Base-by-base conservation (phyloP, 352 stramenopile species). In the Phytophthora pisi region DNA sequence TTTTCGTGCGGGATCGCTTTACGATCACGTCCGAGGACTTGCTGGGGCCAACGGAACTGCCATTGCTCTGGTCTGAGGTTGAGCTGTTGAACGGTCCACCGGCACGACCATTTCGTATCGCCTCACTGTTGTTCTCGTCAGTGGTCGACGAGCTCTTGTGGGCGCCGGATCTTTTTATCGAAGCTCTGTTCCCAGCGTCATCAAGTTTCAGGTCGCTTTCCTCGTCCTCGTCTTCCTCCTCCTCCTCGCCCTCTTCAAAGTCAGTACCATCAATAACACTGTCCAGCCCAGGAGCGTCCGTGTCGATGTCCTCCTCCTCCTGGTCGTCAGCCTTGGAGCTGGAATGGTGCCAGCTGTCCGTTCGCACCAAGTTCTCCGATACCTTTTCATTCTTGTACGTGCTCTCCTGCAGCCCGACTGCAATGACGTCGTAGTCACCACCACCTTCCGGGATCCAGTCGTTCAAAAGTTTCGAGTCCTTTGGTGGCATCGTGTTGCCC, bases 351-450 rank as follows among this genome's bases (percentile, higher is more conserved):
- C 53, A 72, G 8, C 57, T 78, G 52, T 80, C 68, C 24, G 54
- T 38, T 36, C 47, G 49, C 34, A 76, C 47, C 54, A 78, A 31
- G 18, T 66, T 75, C 53, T 66, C 71, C 16, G 57, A 77, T 11
- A 57, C 61, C 31, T 82, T 86, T 54, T 89, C 78, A 38, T 74
- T 79, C 43, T 77, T 77, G 66, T 95, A 96, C 20, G 81, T 88
- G 68, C 84, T 94, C 63, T 97, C 88, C 57, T 97, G 88, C 5
- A 96, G 71, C 0, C 87, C 87, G 18, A 97, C 75, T 0, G 77
- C 86, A n/a, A 97, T 85, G 9, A 97, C 82, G 65, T 97, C 90
- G 51, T 89, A 95, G 53, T 85, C 82, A 0, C 84, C 88, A 16
- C 90, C 87, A n/a, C 79, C 82, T 43, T 82, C 70, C 4, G 88